Evolutionary conservation across 768 basidiomycete species (phyloP), one percentile per base, ranked within the genome.

Genomic region (Mycena epipterygia): DNA sequence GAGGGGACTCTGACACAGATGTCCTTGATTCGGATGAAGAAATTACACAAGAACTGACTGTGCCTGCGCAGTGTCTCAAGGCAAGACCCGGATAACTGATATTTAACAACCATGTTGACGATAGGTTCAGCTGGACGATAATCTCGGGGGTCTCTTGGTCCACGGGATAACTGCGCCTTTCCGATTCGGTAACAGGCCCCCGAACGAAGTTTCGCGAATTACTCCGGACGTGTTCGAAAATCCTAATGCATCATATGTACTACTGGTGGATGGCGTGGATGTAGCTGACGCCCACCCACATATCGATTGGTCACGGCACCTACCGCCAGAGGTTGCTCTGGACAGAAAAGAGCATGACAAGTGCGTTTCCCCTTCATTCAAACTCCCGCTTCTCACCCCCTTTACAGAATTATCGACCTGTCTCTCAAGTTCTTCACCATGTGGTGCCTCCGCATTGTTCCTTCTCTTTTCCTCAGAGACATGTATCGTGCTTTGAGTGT

Each of bases 361-460:
- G 76, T 72, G 23, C 30, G 68, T 65, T 33, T 25, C n/a, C 21
- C n/a, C 14, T 27, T 25, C 14, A 17, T 30, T 12, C 23, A 27
- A 14, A 23, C 48, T 30, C 35, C 21, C 30, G 23, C 39, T 66
- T 58, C 23, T 53, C 56, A 29, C 5, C 61, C 5, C 5, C 37
- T 65, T 67, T 56, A 12, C 62, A 82, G 81, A 32, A 76, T 85
- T 17, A 79, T 86, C 35, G 79, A 79, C 42, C 74, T 81, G n/a
- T 72, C 82, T 39, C 84, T 84, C 76, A 81, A 79, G 42, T 83
- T 82, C 72, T 83, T 81, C 74, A 79, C 82, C 13, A 77, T 77
- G 30, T 86, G 83, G 83, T 76, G 79, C 44, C 75, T 83, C 33
- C 84, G 84, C 46, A 76, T 84, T 52, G 78, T 84, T 3, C 83